A percentile compares a stretch with the other conserved stretches of the same genome.
These are phyloP conservation scores for Mucor ambiguus DNA, from an alignment of 371 early-diverging fungal genomes.

Conservation along the genomic window DNA sequence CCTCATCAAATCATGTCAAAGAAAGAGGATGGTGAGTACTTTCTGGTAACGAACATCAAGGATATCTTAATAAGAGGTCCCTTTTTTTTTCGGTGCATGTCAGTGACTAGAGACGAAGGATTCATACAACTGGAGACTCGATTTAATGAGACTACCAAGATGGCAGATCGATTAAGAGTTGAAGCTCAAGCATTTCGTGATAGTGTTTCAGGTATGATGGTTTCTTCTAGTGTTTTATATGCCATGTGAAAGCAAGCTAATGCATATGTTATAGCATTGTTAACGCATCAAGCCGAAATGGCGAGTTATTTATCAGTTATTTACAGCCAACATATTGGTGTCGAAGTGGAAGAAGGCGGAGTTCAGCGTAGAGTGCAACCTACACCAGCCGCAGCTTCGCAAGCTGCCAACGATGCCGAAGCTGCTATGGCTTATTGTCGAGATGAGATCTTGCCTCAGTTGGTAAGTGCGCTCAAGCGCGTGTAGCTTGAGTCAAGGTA, in stretches of 20 bases:
- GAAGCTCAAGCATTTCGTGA: slow-evolving; percentile 80
- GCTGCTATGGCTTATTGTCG: slow-evolving; percentile 62
- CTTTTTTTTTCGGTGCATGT: neutral
- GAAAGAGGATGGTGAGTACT: slow-evolving; percentile 39
- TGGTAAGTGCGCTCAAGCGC: slow-evolving; percentile 47
- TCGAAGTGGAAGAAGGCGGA: slow-evolving; percentile 35
- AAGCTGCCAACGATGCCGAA: slow-evolving; percentile 68
- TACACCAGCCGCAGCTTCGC: slow-evolving; percentile 61
- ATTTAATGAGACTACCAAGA: slow-evolving; percentile 60
- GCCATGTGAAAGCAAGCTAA: neutral
- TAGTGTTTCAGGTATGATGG: slow-evolving; percentile 55
- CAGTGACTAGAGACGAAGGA: slow-evolving; percentile 72
- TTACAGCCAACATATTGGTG: slow-evolving; percentile 47
- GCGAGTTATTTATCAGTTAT: slow-evolving; percentile 65
- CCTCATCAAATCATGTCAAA: slow-evolving; percentile 50
- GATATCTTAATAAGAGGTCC: neutral
- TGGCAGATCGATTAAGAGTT: slow-evolving; percentile 57
- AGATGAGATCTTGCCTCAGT: slow-evolving; percentile 66
- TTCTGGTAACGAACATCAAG: neutral
- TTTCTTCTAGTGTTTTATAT: neutral
- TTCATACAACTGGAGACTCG: slow-evolving; percentile 65
- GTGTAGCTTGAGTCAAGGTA: too few relatives aligned
- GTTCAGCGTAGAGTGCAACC: slow-evolving; percentile 47
- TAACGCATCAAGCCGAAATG: slow-evolving; percentile 72
- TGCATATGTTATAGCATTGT: slow-evolving; percentile 49